These are phyloP conservation scores for Dioscorea dumetorum DNA, from an alignment of 106 monocot species.

Conservation along the genomic window DNA sequence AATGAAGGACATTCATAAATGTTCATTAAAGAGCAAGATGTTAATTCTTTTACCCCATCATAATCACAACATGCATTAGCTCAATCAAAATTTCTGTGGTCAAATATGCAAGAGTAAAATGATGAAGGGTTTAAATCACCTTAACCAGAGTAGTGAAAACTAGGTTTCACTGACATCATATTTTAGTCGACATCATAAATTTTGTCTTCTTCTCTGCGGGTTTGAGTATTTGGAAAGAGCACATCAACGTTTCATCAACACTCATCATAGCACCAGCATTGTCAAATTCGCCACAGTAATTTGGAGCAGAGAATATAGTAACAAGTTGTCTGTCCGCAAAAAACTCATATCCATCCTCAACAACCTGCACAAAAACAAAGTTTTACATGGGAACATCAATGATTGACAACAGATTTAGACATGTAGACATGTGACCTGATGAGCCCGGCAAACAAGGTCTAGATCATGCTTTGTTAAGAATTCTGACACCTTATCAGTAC, in stretches of 20 bases:
- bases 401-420: not conserved
- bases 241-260: conserved; percentile 44
- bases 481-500: conserved; percentile 36
- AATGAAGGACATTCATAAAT: no score
- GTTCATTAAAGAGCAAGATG: no score
- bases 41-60: no score
- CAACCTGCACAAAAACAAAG: conserved; percentile 23
- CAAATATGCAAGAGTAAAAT: no score
- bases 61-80: no score
- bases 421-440: conserved; percentile 19
- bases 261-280: conserved; percentile 63
- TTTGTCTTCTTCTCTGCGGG: conserved; percentile 41
- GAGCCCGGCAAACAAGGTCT: conserved; percentile 44
- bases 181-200: conserved; percentile 11
- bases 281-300: conserved; percentile 50
- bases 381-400: not conserved
- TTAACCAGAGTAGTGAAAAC: not conserved
- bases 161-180: not conserved
- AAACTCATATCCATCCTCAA: conserved; percentile 49
- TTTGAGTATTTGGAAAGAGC: conserved; percentile 46
- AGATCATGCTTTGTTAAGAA: conserved; percentile 36
- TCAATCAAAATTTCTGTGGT: no score
- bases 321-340: conserved; percentile 48
- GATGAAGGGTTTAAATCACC: not conserved
- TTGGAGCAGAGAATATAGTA: conserved; percentile 48